Evolutionary conservation across 345 rosid species (phyloP).

Genomic region (Salix arbutifolia): DNA sequence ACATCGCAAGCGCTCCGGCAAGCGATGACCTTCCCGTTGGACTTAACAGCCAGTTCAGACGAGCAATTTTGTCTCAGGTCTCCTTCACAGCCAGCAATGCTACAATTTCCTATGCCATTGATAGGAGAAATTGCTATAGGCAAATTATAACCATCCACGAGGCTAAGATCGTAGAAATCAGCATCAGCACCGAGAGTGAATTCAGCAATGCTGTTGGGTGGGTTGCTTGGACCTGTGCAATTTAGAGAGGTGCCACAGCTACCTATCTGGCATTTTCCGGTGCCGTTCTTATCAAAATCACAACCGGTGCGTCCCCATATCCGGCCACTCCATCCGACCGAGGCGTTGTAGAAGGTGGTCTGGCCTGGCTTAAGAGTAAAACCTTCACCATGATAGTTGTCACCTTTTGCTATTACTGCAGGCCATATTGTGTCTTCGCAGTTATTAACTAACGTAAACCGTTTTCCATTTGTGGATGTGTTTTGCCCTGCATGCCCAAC

Average conservation of each 20-base stretch:
- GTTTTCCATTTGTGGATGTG: constrained; percentile 21
- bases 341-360: constrained; percentile 50
- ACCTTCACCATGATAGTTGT: constrained; percentile 51
- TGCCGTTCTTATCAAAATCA: constrained; percentile 53
- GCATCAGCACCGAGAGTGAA: constrained; percentile 37
- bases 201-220: constrained; percentile 67
- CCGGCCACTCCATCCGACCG: constrained; percentile 75
- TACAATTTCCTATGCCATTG: constrained; percentile 46
- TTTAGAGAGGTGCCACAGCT: constrained; percentile 58
- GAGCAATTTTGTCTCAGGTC: constrained; percentile 48
- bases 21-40: constrained; percentile 40
- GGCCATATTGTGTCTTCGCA: constrained; percentile 83
- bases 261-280: constrained; percentile 70
- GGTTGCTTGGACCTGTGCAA: constrained; percentile 49
- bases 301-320: constrained; percentile 89
- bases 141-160: constrained; percentile 60
- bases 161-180: constrained; percentile 60
- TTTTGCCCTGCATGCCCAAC: constrained; percentile 13
- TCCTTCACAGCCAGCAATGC: constrained; percentile 50
- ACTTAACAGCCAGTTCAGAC: constrained; percentile 32
- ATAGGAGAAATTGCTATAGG: constrained; percentile 41
- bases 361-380: constrained; percentile 54
- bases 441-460: constrained; percentile 57
- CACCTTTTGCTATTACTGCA: constrained; percentile 46
- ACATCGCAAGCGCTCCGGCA: constrained; percentile 56